phyloP scores from a whole-genome alignment of 345 rosid species.

The Cochlearia excelsa region DNA sequence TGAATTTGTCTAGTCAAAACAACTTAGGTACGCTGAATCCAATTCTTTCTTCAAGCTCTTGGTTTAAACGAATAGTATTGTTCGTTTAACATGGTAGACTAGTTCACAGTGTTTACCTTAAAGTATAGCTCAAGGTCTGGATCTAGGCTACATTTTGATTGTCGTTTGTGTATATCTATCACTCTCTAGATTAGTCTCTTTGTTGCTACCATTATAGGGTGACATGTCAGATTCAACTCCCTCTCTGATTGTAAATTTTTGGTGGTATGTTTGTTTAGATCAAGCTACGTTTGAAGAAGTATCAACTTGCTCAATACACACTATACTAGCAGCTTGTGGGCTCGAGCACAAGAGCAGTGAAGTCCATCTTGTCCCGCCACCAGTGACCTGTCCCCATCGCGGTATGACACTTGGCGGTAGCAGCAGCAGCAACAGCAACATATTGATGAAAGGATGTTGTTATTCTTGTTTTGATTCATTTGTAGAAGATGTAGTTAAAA shows the following conservation, averaged over 20 bases:
- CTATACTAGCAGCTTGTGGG: slow-evolving; percentile 83
- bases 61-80: not conserved
- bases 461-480: slow-evolving; percentile 79
- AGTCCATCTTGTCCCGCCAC: slow-evolving; percentile 52
- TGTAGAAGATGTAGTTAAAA: slow-evolving; percentile 77
- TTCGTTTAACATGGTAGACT: not conserved
- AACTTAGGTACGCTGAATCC: slow-evolving; percentile 54
- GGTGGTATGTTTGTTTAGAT: slow-evolving; percentile 43
- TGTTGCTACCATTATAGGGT: slow-evolving; percentile 2
- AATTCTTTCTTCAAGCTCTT: slow-evolving; percentile 17
- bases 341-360: slow-evolving; percentile 66
- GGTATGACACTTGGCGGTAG: slow-evolving; percentile 43
- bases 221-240: not conserved
- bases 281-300: slow-evolving; percentile 56
- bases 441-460: slow-evolving; percentile 77
- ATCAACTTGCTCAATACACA: slow-evolving; percentile 65
- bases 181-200: slow-evolving; percentile 1
- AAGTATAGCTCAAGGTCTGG: not conserved
- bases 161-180: not conserved
- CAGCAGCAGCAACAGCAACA: slow-evolving; percentile 45
- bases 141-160: not conserved
- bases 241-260: slow-evolving; percentile 4
- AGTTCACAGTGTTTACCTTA: not conserved
- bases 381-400: slow-evolving; percentile 53
- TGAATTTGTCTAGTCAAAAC: slow-evolving; percentile 54